A percentile compares a stretch with the other conserved stretches of the same genome.
These are phyloP conservation scores for Naematelia encephala DNA, from an alignment of 768 basidiomycete species.

Conservation along the genomic window DNA sequence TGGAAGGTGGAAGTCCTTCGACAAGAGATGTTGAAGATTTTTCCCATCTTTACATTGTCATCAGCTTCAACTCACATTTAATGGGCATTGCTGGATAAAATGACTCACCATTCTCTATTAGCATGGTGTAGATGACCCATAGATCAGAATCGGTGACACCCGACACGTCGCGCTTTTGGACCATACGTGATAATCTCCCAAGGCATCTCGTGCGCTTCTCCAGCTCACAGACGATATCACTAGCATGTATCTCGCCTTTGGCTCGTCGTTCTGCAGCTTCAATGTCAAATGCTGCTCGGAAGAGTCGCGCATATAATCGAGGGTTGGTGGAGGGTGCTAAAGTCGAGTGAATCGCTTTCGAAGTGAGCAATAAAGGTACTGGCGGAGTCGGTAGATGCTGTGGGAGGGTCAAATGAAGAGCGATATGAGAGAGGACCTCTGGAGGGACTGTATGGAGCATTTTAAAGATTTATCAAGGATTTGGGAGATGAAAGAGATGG, in stretches of 20 bases:
- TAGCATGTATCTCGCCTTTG: conserved; percentile 10
- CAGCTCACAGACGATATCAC: conserved; percentile 36
- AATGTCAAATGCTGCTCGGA: conserved; percentile 36
- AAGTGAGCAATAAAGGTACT: conserved; percentile 36
- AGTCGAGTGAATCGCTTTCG: conserved; percentile 21
- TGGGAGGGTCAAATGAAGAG: conserved; percentile 58
- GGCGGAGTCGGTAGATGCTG: conserved; percentile 31
- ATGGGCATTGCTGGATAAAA: conserved; percentile 8
- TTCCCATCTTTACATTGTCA: conserved; percentile 37
- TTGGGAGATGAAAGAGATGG: neutral
- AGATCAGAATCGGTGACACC: conserved; percentile 34
- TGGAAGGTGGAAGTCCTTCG: conserved; percentile 30
- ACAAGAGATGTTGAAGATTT: conserved; percentile 41
- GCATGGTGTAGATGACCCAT: conserved; percentile 47
- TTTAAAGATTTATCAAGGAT: neutral
- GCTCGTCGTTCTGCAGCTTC: conserved; percentile 42
- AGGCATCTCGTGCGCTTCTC: conserved; percentile 28
- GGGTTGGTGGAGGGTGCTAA: conserved; percentile 34
- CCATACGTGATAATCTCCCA: conserved; percentile 21
- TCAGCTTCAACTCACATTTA: neutral
- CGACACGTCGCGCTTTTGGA: conserved; percentile 18
- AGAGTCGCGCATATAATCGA: conserved; percentile 37
- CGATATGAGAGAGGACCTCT: conserved; percentile 76
- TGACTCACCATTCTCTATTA: conserved; percentile 49
- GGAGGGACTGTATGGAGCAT: conserved; percentile 61